These are phyloP conservation scores for Pseudogymnoascus sp. DNA, from an alignment of 2,329 filamentous ascomycete genomes.

Conservation along the genomic window DNA sequence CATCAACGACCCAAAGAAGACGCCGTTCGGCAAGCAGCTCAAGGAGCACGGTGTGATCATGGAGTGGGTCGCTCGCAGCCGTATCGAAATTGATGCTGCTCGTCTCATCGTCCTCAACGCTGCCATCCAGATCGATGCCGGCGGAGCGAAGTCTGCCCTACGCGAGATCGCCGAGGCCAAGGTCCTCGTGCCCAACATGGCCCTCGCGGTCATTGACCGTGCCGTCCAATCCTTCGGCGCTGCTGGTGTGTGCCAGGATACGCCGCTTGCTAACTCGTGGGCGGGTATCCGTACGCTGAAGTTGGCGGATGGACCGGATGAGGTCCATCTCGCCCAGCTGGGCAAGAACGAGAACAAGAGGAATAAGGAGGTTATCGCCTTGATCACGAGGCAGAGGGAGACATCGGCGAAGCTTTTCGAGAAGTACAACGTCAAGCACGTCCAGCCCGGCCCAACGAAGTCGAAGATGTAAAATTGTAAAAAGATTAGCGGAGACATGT, in stretches of 20 bases:
- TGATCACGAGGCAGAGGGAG: slow-evolving; percentile 55
- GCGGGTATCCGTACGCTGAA: slow-evolving; percentile 71
- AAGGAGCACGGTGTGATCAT: slow-evolving; percentile 88
- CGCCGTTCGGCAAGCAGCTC: slow-evolving; percentile 81
- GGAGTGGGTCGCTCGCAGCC: slow-evolving; percentile 85
- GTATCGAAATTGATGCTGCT: slow-evolving; percentile 88
- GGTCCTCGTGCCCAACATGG: slow-evolving; percentile 75
- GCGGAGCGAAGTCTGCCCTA: slow-evolving; percentile 79
- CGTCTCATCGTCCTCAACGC: slow-evolving; percentile 88
- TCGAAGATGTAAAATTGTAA: slow-evolving; percentile 9
- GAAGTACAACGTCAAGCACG: slow-evolving; percentile 42
- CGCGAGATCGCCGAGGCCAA: slow-evolving; percentile 95
- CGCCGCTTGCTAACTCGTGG: slow-evolving; percentile 80
- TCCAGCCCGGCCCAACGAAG: slow-evolving; percentile 21
- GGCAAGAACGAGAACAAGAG: slow-evolving; percentile 72
- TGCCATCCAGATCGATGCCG: slow-evolving; percentile 86
- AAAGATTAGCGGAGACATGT: slow-evolving; percentile 1
- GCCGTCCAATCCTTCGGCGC: slow-evolving; percentile 90
- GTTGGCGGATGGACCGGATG: slow-evolving; percentile 89
- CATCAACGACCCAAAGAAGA: slow-evolving; percentile 86
- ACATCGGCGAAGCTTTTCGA: slow-evolving; percentile 59
- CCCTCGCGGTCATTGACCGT: slow-evolving; percentile 82
- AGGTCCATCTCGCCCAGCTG: slow-evolving; percentile 82
- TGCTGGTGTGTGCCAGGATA: slow-evolving; percentile 88
- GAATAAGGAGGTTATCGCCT: slow-evolving; percentile 50